Conservation (phyloP, 2,329 filamentous ascomycete genomes). For the Curvularia spicifera region DNA sequence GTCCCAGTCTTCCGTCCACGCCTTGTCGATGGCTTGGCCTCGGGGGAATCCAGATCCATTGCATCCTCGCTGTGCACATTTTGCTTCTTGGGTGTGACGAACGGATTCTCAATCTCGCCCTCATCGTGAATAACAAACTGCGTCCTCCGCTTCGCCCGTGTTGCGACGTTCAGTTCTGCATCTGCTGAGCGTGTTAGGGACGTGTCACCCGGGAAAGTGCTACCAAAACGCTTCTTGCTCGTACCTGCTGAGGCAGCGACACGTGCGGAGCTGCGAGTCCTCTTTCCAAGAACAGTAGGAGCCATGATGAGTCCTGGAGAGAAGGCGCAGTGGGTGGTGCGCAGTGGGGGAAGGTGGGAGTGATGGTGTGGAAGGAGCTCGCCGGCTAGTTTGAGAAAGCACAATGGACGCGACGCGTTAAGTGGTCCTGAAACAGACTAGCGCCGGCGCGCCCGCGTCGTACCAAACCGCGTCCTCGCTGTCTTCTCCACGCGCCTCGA, state of each 20-base stretch:
- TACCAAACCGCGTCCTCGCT: background rate
- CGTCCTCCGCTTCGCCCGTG: constrained; percentile 53
- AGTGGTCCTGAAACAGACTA: constrained; percentile 13
- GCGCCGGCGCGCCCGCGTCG: constrained; percentile 6
- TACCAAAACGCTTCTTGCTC: constrained; percentile 18
- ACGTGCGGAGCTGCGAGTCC: constrained; percentile 43
- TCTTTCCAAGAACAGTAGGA: constrained; percentile 49
- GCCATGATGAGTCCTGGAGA: constrained; percentile 35
- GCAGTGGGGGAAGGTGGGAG: constrained; percentile 27
- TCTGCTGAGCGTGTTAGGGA: constrained; percentile 38
- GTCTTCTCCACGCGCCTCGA: background rate
- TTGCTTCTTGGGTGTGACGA: constrained; percentile 50
- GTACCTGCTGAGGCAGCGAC: constrained; percentile 38
- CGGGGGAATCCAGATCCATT: constrained; percentile 55
- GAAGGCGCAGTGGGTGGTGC: constrained; percentile 32
- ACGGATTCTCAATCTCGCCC: constrained; percentile 72
- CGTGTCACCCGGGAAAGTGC: constrained; percentile 24
- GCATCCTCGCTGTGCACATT: constrained; percentile 49
- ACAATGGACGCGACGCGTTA: constrained; percentile 27
- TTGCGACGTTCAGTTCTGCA: constrained; percentile 31
- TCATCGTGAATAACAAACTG: constrained; percentile 60
- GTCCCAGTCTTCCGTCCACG: constrained; percentile 43
- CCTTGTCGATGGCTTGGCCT: constrained; percentile 46
- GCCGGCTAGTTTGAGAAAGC: constrained; percentile 4
- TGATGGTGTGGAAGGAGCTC: constrained; percentile 21